Evolutionary conservation across 768 basidiomycete species (phyloP).

Genomic region (Amanita polypyramis): DNA sequence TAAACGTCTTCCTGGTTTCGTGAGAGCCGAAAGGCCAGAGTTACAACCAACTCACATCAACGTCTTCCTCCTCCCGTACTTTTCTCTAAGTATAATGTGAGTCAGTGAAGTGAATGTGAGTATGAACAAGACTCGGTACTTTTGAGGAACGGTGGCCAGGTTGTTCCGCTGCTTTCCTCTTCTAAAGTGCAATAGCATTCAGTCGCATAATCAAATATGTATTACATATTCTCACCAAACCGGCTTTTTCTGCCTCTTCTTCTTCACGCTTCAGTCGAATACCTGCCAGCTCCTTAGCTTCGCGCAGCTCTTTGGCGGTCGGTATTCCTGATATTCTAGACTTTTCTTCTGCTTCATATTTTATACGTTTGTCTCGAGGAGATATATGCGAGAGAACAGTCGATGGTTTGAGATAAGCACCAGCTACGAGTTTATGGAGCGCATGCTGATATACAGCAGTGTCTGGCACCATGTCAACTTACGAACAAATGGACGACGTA

Average conservation of each 20-base stretch:
- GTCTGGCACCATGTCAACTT: slow-evolving; percentile 11
- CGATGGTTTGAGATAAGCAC: slow-evolving; percentile 70
- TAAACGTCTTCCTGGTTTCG: slow-evolving; percentile 50
- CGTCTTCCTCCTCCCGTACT: slow-evolving; percentile 43
- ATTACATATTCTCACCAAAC: slow-evolving; percentile 42
- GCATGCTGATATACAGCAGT: slow-evolving; percentile 44
- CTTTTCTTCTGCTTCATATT: slow-evolving; percentile 74
- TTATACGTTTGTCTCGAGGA: slow-evolving; percentile 69
- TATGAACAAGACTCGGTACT: slow-evolving; percentile 22
- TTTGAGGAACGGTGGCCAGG: slow-evolving; percentile 39
- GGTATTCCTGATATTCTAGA: slow-evolving; percentile 66
- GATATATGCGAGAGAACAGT: slow-evolving; percentile 71
- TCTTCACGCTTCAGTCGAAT: slow-evolving; percentile 59
- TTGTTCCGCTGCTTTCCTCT: slow-evolving; percentile 48
- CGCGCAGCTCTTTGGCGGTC: slow-evolving; percentile 66
- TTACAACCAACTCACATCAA: slow-evolving; percentile 46
- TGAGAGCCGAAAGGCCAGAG: slow-evolving; percentile 8
- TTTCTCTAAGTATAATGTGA: slow-evolving; percentile 24
- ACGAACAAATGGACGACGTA: not conserved
- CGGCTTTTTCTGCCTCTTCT: slow-evolving; percentile 62
- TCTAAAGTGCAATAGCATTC: slow-evolving; percentile 27
- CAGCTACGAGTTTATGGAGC: slow-evolving; percentile 61
- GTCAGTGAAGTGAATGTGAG: slow-evolving; percentile 3
- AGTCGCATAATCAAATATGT: slow-evolving; percentile 7
- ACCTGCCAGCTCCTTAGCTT: slow-evolving; percentile 58